Evolutionary conservation across 75 land plant genomes (phyloP).

Genomic region (Pinus taeda): DNA sequence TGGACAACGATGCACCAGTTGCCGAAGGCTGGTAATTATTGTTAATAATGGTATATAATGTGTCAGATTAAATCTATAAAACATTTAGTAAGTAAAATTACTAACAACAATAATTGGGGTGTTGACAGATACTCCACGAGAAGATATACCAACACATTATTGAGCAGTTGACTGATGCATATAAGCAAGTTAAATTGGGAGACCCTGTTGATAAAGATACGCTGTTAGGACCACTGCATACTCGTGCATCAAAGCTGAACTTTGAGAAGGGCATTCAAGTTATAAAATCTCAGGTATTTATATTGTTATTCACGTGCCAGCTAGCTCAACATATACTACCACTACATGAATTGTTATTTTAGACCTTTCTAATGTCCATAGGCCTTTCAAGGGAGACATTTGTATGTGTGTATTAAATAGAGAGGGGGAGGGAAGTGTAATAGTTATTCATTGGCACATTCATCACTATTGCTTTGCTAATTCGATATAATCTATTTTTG

Average conservation of each 20-base stretch:
- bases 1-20: conserved; percentile 96
- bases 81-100: conserved; percentile 1
- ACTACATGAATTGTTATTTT: too few relatives aligned
- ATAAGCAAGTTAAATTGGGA: conserved; percentile 89
- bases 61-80: not conserved
- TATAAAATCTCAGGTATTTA: conserved; percentile 78
- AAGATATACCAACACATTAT: conserved; percentile 65
- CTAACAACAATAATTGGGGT: not conserved
- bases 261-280: conserved; percentile 68
- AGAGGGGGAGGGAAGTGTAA: too few relatives aligned
- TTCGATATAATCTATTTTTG: too few relatives aligned
- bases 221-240: conserved; percentile 87
- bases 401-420: too few relatives aligned
- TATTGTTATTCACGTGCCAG: not conserved
- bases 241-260: conserved; percentile 52
- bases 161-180: conserved; percentile 64
- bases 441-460: too few relatives aligned
- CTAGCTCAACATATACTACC: not conserved
- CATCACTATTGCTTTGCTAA: too few relatives aligned
- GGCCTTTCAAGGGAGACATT: too few relatives aligned
- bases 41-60: not conserved
- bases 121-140: conserved; percentile 76
- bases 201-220: conserved; percentile 86
- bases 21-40: conserved; percentile 77
- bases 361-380: too few relatives aligned